phyloP scores from a whole-genome alignment of 1,284 basidiomycete species.

The Neonothopanus nambi region DNA sequence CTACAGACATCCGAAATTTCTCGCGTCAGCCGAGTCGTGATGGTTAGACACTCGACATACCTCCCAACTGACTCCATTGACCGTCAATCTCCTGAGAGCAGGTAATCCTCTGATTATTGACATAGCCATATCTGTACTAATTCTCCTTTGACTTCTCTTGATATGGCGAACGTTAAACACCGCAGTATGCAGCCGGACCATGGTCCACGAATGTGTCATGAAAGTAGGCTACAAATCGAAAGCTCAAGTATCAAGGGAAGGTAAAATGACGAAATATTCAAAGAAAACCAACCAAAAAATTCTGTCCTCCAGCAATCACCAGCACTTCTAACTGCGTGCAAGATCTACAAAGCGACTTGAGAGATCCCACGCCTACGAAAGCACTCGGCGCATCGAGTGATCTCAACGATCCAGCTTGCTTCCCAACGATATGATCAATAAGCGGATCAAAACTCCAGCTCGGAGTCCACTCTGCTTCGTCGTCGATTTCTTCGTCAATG shows the following conservation, averaged over 20 bases:
- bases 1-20: background rate
- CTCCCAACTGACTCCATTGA: background rate
- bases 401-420: slow-evolving; percentile 37
- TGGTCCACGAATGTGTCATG: background rate
- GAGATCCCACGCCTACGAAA: slow-evolving; percentile 31
- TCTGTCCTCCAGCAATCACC: slow-evolving; percentile 25
- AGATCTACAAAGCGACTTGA: slow-evolving; percentile 24
- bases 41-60: background rate
- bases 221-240: background rate
- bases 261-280: background rate
- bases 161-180: background rate
- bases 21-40: background rate
- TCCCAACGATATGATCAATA: slow-evolving; percentile 38
- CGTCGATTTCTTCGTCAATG: slow-evolving; percentile 26
- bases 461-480: background rate
- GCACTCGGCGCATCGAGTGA: slow-evolving; percentile 35
- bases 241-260: background rate
- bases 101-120: background rate
- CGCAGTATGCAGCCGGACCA: too few species aligned
- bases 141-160: background rate
- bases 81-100: background rate
- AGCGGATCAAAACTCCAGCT: slow-evolving; percentile 40
- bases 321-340: slow-evolving; percentile 32
- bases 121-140: background rate
- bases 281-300: slow-evolving; percentile 29